phyloP scores from a whole-genome alignment of 2,329 filamentous ascomycete species.

The Samsoniella hepiali region DNA sequence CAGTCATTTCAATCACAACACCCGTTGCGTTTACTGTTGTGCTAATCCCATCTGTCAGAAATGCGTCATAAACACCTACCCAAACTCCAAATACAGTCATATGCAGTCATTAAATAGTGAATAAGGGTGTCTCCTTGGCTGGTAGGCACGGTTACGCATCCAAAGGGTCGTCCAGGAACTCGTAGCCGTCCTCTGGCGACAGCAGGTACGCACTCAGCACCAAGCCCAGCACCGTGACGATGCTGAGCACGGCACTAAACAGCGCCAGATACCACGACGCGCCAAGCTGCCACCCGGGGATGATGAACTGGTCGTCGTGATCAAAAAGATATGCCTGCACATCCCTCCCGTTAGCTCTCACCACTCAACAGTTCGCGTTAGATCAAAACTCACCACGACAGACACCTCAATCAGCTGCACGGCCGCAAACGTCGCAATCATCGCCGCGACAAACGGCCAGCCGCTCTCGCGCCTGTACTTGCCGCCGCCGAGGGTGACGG shows the following conservation, averaged over 20 bases:
- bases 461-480: constrained; percentile 76
- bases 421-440: constrained; percentile 64
- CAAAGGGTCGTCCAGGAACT: constrained; percentile 54
- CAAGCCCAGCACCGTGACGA: constrained; percentile 56
- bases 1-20: not conserved
- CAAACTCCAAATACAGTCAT: not conserved
- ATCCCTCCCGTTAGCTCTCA: not conserved
- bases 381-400: constrained; percentile 67
- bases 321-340: constrained; percentile 76
- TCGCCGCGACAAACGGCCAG: constrained; percentile 70
- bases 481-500: constrained; percentile 73
- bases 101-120: not conserved
- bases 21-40: not conserved
- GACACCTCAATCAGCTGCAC: constrained; percentile 75
- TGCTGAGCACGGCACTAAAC: constrained; percentile 51
- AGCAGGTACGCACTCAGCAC: constrained; percentile 65
- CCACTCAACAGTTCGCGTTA: not conserved
- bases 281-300: constrained; percentile 76
- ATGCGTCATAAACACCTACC: not conserved
- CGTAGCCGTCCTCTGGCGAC: constrained; percentile 81
- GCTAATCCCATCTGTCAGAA: not conserved
- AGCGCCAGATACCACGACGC: constrained; percentile 72
- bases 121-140: too few species aligned
- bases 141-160: constrained; percentile 45
- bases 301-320: constrained; percentile 76